These are phyloP conservation scores for Penicillium egyptiacum DNA, from an alignment of 495 filamentous ascomycete species.

Conservation along the genomic window DNA sequence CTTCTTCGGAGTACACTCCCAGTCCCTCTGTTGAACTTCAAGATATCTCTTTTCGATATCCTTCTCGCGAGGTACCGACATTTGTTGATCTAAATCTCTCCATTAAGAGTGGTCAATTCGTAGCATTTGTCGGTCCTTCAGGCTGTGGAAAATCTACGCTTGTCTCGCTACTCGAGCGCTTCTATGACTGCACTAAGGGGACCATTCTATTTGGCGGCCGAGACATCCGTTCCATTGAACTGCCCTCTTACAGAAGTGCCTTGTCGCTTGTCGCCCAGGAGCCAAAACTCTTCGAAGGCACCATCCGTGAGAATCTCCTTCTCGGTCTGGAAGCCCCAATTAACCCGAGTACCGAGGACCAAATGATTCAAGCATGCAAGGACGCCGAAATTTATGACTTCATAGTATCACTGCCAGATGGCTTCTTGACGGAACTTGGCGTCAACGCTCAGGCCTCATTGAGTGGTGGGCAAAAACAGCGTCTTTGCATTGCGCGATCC, in stretches of 20 bases:
- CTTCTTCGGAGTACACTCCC: background rate
- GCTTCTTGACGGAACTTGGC: constrained; percentile 61
- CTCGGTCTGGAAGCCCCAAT: constrained; percentile 43
- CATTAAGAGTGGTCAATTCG: constrained; percentile 64
- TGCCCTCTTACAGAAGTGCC: constrained; percentile 38
- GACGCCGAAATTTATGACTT: constrained; percentile 58
- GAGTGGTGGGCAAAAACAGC: constrained; percentile 55
- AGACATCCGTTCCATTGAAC: constrained; percentile 36
- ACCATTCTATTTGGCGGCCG: constrained; percentile 38
- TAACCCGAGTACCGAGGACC: constrained; percentile 35
- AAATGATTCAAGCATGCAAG: constrained; percentile 54
- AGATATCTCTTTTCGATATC: constrained; percentile 60
- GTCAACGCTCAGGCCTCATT: constrained; percentile 56
- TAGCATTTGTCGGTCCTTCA: constrained; percentile 67
- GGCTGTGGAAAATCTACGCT: constrained; percentile 75
- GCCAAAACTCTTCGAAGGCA: constrained; percentile 51
- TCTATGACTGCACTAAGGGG: constrained; percentile 54
- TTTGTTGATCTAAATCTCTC: constrained; percentile 41
- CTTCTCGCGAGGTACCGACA: constrained; percentile 51
- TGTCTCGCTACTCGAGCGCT: constrained; percentile 61
- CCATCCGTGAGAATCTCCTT: constrained; percentile 49
- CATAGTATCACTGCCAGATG: constrained; percentile 54
- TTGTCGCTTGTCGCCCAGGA: constrained; percentile 54
- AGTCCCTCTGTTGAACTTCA: constrained; percentile 35
- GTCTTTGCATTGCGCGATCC: constrained; percentile 51